Base-by-base conservation (phyloP, 192 early-diverging fungal genomes). In the Mortierella alpina region DNA sequence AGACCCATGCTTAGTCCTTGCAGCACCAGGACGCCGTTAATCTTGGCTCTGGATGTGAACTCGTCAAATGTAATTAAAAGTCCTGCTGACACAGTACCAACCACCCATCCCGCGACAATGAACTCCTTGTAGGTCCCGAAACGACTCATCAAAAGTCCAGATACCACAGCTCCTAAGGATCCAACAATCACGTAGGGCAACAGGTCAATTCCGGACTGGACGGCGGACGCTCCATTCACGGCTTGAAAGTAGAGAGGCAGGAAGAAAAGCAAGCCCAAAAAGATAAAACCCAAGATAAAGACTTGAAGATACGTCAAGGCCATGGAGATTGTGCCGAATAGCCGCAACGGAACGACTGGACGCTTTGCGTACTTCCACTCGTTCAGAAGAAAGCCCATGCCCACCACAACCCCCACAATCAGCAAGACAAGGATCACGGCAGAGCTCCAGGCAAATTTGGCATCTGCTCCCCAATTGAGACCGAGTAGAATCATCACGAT, bases 181-280 rank as follows among this genome's bases (percentile, higher is more conserved):
- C 69, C 65, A n/a, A 72, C 6, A 10, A 91, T 66, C n/a, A 95
- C 88, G 54, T 91, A 90, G 1, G 95, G 93, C 56, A 97, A 75
- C 55, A 90, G 73, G 41, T 92, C 83, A 45, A 95, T 50, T 22
- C 96, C 96, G 9, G 94, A 90, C 11, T 85, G 72, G 12, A 93
- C 93, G 0, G 96, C 91, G 22, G 85, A 75, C 22, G 91, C 87
- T 44, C 89, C 92, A 59, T 90, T 84, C 9, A 96, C 93, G 47
- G 97, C 86, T 72, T 96, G 91, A 77, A 96, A 95, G 84, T 92
- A 96, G 17, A 91, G 65, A 20, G 93, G 91, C 44, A 93, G 66
- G 83, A 94, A 97, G 78, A 91, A 96, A 6, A 92, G 82, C 7
- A 90, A 73, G 0, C 85, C 87, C 53, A 88, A 82, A 12, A 90